Conservation (phyloP, 1,139 yeast genomes). For the Debaryomyces sp. region DNA sequence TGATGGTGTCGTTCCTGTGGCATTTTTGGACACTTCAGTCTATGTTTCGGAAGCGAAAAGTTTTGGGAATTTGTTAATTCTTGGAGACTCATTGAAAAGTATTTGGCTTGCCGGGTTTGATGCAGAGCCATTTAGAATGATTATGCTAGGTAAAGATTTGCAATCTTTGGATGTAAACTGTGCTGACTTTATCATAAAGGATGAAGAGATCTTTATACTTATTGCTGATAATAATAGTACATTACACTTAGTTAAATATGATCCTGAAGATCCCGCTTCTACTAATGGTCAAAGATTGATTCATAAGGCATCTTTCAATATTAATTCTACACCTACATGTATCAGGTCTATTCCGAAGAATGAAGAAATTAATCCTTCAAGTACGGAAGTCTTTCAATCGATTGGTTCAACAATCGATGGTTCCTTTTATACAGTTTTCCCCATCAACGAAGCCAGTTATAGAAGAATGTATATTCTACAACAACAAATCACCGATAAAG, state of each 20-base stretch:
- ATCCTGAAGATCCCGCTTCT: constrained; percentile 89
- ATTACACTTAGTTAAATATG: constrained; percentile 81
- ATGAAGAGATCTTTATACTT: constrained; percentile 66
- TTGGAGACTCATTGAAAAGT: constrained; percentile 84
- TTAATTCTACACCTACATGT: constrained; percentile 63
- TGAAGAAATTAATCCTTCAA: constrained; percentile 26
- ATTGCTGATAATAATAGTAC: constrained; percentile 71
- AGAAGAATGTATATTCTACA: constrained; percentile 84
- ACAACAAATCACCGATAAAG: constrained; percentile 82
- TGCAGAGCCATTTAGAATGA: constrained; percentile 91
- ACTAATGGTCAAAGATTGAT: constrained; percentile 77
- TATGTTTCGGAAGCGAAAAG: constrained; percentile 80
- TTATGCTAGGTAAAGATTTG: constrained; percentile 75
- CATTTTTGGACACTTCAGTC: constrained; percentile 83
- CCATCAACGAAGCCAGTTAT: constrained; percentile 73
- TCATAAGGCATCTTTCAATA: constrained; percentile 69
- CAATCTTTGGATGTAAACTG: constrained; percentile 61
- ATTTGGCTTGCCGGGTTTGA: constrained; percentile 88
- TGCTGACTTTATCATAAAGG: constrained; percentile 73
- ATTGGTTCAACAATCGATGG: constrained; percentile 83
- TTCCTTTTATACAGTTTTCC: constrained; percentile 71
- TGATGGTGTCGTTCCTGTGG: constrained; percentile 89
- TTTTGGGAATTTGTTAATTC: constrained; percentile 73
- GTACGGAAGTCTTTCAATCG: constrained; percentile 47
- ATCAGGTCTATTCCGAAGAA: constrained; percentile 56